These are phyloP conservation scores for Phytophthora brassicae DNA, from an alignment of 352 stramenopile genomes.

Conservation along the genomic window DNA sequence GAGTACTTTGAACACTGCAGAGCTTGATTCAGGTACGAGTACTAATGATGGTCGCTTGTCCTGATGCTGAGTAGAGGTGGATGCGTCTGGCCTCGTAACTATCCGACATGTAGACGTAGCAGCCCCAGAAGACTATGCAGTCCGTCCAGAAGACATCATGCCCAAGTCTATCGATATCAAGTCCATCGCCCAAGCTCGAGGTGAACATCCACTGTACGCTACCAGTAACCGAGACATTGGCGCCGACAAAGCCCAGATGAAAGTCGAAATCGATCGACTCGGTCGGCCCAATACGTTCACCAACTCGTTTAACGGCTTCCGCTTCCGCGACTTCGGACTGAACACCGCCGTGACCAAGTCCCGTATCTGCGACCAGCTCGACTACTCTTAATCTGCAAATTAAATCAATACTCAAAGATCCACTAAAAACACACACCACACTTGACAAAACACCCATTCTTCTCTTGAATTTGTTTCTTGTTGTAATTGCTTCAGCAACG, in stretches of 20 bases:
- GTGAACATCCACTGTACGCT: slow-evolving; percentile 70
- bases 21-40: not conserved
- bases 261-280: slow-evolving; percentile 65
- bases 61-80: slow-evolving; percentile 45
- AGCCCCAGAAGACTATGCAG: slow-evolving; percentile 47
- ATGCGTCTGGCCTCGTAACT: slow-evolving; percentile 49
- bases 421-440: slow-evolving; percentile 3
- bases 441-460: slow-evolving; percentile 16
- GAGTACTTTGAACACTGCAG: not conserved
- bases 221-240: slow-evolving; percentile 77
- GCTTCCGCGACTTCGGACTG: slow-evolving; percentile 79
- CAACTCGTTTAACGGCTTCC: slow-evolving; percentile 85
- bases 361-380: slow-evolving; percentile 75
- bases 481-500: slow-evolving; percentile 24
- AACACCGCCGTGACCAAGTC: slow-evolving; percentile 83
- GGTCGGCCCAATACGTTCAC: slow-evolving; percentile 77
- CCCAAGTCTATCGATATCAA: slow-evolving; percentile 55
- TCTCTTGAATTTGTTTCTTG: slow-evolving; percentile 19
- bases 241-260: slow-evolving; percentile 73
- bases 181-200: slow-evolving; percentile 57
- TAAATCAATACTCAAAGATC: slow-evolving; percentile 3
- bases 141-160: slow-evolving; percentile 58
- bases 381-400: slow-evolving; percentile 44
- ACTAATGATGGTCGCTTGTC: slow-evolving; percentile 1
- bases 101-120: slow-evolving; percentile 60